Base-by-base conservation (phyloP, 768 basidiomycete genomes). In the Suillus subluteus region DNA sequence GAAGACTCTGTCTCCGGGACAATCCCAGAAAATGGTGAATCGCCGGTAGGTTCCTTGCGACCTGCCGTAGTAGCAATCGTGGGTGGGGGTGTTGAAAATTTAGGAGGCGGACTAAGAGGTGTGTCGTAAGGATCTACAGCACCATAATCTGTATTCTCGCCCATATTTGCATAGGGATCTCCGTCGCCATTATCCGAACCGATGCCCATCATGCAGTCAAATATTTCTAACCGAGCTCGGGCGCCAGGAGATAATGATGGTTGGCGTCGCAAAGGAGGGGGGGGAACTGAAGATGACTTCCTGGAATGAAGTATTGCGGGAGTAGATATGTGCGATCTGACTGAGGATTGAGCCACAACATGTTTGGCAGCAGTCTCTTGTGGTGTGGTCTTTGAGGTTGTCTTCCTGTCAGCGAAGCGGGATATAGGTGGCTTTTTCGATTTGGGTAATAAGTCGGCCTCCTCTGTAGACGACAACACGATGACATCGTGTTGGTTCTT, bases 1-100 rank as follows among this genome's bases (percentile, higher is more conserved):
- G 78, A 78, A 1, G 70, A 75, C 41, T 78, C 74, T 0, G 78
- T 78, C 61, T 77, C 77, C 4, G 78, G 77, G 5, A 78, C 75
- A 32, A 76, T n/a, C 40, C 67, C 70, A 16, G 67, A 56, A 3
- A 63, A 65, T 8, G 52, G 30, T 16, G 63, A 63, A 35, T 63
- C 56, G 8, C 30, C 5, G 1, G 56, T 13, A 18, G 18, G 18
- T 7, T 61, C 43, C 26, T 41, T 43, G 38, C n/a, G 35, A 38
- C 13, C 55, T 38, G 58, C 38, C 12, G 23, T 38, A 13, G 38
- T 15, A 62, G 38, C 18, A 21, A 32, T 63, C 35, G 56, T 48
- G 55, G 35, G 62, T 59, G 62, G 62, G 3, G 62, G 35, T 7
- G 30, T 38, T 16, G 18, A 8, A 40, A 30, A 41, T 18, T 59